Base-by-base conservation (phyloP, 2,329 filamentous ascomycete species). In the Cytospora piceae region DNA sequence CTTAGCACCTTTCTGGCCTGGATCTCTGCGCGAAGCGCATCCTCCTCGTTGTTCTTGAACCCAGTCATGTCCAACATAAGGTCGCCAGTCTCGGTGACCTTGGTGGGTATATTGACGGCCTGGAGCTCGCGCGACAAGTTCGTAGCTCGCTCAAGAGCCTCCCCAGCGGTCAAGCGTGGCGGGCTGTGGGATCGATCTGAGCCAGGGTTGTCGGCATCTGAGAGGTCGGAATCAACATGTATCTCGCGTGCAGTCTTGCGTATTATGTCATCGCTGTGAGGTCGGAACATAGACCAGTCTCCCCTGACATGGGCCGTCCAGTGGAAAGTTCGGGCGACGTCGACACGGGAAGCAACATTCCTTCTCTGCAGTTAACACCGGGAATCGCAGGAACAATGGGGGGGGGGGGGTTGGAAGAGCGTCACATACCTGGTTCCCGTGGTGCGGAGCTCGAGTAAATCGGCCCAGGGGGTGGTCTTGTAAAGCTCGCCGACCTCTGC, bases 41-140 rank as follows among this genome's bases (percentile, higher is more conserved):
- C 94, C 72, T 96, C 93, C 71, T 98, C 94, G 73, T 89, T 96
- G 75, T 90, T 92, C 77, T 97, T 98, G 80, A 97, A 97, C 0
- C 93, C 93, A 0, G 93, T 94, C 94, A 99, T 97, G 76, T 99
- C 95, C 61, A 99, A 81, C 93, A 98, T 98, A 63, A 99, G 81
- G 77, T 99, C 95, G 20, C 95, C 95, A 0, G 87, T 90, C 65
- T 96, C 93, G 0, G 91, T 98, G n/a, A 99, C 89, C 70, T 92
- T 90, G 65, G 90, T 95, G 7, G 93, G 93, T 66, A 99, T 98
- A 74, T 98, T 97, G 57, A 91, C 95, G 3, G 88, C 90, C 55
- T 92, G 92, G 3, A 99, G 84, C 75, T 94, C 94, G 74, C 92
- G 91, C 12, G 94, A 97, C 14, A 99, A 83, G 32, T 90, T 88